Evolutionary conservation across 768 basidiomycete genomes (phyloP).

Genomic region (Phanerochaete carnosa): DNA sequence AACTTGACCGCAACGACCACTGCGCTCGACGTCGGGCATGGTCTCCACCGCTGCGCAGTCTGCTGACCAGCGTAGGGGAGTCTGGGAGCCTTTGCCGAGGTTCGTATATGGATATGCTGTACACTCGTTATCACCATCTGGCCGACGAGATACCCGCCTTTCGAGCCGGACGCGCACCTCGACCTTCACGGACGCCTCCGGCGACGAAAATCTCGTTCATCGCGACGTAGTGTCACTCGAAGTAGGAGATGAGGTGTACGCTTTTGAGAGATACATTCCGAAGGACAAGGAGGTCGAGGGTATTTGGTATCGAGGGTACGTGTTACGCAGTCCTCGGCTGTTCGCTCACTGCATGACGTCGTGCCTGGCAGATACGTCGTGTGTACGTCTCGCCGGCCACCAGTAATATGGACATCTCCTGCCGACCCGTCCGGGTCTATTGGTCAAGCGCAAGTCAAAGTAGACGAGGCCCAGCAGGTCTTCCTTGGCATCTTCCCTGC

Average conservation of each 20-base stretch:
- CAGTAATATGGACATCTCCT: constrained; percentile 58
- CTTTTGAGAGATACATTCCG: constrained; percentile 88
- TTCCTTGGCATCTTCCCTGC: constrained; percentile 95
- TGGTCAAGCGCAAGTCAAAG: constrained; percentile 48
- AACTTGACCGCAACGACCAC: not conserved
- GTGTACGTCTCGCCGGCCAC: constrained; percentile 72
- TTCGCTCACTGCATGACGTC: not conserved
- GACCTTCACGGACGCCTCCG: constrained; percentile 54
- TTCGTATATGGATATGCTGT: constrained; percentile 92
- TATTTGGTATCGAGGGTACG: constrained; percentile 93
- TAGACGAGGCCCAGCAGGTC: constrained; percentile 81
- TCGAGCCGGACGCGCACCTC: constrained; percentile 52
- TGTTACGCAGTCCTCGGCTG: constrained; percentile 19
- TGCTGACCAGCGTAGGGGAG: constrained; percentile 30
- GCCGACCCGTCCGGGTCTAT: constrained; percentile 53
- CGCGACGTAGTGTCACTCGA: constrained; percentile 83
- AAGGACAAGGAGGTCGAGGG: constrained; percentile 71
- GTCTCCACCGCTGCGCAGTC: constrained; percentile 4
- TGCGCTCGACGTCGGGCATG: constrained; percentile 5
- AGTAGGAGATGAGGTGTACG: constrained; percentile 95
- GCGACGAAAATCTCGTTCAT: constrained; percentile 61
- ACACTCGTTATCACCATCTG: constrained; percentile 72
- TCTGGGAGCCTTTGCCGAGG: constrained; percentile 63
- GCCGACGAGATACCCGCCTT: constrained; percentile 66
- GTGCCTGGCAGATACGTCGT: constrained; percentile 68